Conservation (phyloP, 306 rosid genomes). For the Herpetospermum pedunculosum region DNA sequence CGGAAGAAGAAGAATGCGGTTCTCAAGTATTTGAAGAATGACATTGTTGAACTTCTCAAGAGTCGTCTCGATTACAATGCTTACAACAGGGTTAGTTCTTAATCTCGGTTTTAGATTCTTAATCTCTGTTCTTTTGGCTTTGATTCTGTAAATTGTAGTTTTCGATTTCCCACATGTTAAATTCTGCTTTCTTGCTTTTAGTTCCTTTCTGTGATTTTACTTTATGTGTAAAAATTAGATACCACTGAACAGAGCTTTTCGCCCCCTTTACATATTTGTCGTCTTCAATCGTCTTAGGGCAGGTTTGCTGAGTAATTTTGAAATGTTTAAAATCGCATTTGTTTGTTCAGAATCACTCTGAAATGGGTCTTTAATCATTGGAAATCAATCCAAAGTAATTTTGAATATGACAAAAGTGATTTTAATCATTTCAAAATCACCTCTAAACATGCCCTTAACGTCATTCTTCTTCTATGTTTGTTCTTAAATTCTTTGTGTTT, state of each 20-base stretch:
- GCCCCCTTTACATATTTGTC: not conserved
- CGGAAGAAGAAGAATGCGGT: conserved; percentile 39
- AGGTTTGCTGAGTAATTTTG: too few species aligned
- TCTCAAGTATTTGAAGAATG: conserved; percentile 44
- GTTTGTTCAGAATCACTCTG: too few species aligned
- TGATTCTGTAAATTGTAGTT: not conserved
- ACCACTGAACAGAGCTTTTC: not conserved
- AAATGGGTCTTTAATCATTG: too few species aligned
- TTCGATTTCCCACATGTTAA: not conserved
- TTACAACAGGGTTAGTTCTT: conserved; percentile 44
- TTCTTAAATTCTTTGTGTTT: not conserved
- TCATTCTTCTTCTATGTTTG: not conserved
- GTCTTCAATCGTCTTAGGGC: too few species aligned
- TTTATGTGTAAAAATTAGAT: not conserved
- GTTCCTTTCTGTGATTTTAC: not conserved
- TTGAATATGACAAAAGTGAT: too few species aligned
- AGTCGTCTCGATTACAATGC: conserved; percentile 44
- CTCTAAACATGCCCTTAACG: too few species aligned
- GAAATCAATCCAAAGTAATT: too few species aligned
- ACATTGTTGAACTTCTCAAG: conserved; percentile 51
- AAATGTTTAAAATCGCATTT: too few species aligned
- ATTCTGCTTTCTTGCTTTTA: not conserved
- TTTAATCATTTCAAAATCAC: too few species aligned
- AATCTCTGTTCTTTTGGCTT: not conserved
- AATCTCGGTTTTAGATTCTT: not conserved